These are phyloP conservation scores for Acanthamoeba culbertsoni DNA, from an alignment of 208 protist species.

Conservation along the genomic window DNA sequence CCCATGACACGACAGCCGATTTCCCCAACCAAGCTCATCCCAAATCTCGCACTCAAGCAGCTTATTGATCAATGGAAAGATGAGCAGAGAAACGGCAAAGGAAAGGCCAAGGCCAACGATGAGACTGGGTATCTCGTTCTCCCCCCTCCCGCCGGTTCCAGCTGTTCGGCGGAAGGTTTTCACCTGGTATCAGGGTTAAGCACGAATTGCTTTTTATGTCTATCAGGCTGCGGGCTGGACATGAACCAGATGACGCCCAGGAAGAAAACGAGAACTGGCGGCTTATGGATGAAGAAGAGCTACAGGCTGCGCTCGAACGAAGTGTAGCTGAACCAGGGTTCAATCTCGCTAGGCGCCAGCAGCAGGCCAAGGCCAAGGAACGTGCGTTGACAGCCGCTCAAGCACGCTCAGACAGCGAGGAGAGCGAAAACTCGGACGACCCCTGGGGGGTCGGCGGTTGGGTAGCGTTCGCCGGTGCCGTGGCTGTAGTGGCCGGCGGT, in stretches of 20 bases:
- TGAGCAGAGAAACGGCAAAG: background rate
- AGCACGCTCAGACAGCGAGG: background rate
- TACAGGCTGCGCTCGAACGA: background rate
- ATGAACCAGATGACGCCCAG: background rate
- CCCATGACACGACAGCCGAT: slow-evolving; percentile 17
- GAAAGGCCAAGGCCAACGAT: background rate
- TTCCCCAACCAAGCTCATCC: background rate
- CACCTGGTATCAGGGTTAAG: background rate
- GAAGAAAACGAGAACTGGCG: slow-evolving; percentile 10
- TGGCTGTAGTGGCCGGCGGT: background rate
- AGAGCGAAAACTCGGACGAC: background rate
- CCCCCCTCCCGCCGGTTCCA: background rate
- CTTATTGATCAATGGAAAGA: slow-evolving; percentile 18
- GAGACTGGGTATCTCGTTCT: background rate
- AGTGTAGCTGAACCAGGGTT: background rate
- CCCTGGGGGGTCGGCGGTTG: background rate
- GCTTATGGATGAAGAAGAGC: background rate
- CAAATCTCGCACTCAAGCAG: slow-evolving; percentile 31
- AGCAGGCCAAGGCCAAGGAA: slow-evolving; percentile 6
- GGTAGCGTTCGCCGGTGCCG: background rate
- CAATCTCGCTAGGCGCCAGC: background rate
- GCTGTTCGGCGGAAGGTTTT: background rate
- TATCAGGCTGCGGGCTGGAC: background rate
- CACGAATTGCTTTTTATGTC: background rate
- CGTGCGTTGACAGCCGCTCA: background rate